These are phyloP conservation scores for Annulohypoxylon truncatum DNA, from an alignment of 2,329 filamentous ascomycete genomes.

Conservation along the genomic window DNA sequence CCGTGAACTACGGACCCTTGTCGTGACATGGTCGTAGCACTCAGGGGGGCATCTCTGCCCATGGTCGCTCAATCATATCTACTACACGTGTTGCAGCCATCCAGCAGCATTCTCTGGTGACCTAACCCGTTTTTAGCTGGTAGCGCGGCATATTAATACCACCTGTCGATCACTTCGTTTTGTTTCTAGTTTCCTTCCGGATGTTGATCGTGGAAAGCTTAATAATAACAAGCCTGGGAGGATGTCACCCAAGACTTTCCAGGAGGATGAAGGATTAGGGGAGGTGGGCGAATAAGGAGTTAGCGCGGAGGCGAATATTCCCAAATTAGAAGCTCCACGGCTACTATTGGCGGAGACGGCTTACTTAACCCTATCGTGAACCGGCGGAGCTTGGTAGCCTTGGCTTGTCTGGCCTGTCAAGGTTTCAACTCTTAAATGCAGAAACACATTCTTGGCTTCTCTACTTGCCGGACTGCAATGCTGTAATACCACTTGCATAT, in stretches of 20 bases:
- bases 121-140: slow-evolving; percentile 21
- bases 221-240: slow-evolving; percentile 19
- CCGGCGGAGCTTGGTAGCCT: background rate
- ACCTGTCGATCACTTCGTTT: slow-evolving; percentile 18
- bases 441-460: slow-evolving; percentile 17
- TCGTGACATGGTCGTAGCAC: slow-evolving; percentile 13
- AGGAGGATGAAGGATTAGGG: slow-evolving; percentile 36
- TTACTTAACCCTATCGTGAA: slow-evolving; percentile 32
- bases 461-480: slow-evolving; percentile 15
- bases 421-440: slow-evolving; percentile 17
- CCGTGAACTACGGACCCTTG: slow-evolving; percentile 25
- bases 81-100: slow-evolving; percentile 23
- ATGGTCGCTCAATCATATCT: slow-evolving; percentile 24
- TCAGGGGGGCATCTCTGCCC: slow-evolving; percentile 19
- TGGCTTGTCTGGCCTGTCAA: slow-evolving; percentile 4
- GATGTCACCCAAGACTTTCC: slow-evolving; percentile 24
- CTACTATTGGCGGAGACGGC: slow-evolving; percentile 18
- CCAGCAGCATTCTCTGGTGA: slow-evolving; percentile 1
- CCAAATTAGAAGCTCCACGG: slow-evolving; percentile 17
- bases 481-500: slow-evolving; percentile 24
- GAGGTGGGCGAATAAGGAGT: slow-evolving; percentile 21
- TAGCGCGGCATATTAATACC: slow-evolving; percentile 31
- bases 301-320: slow-evolving; percentile 14
- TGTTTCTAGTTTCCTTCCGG: background rate
- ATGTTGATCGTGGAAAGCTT: slow-evolving; percentile 16